Evolutionary conservation across 2,329 filamentous ascomycete genomes (phyloP), one percentile per base, ranked within the genome.

Genomic region (Nectriaceae sp.): DNA sequence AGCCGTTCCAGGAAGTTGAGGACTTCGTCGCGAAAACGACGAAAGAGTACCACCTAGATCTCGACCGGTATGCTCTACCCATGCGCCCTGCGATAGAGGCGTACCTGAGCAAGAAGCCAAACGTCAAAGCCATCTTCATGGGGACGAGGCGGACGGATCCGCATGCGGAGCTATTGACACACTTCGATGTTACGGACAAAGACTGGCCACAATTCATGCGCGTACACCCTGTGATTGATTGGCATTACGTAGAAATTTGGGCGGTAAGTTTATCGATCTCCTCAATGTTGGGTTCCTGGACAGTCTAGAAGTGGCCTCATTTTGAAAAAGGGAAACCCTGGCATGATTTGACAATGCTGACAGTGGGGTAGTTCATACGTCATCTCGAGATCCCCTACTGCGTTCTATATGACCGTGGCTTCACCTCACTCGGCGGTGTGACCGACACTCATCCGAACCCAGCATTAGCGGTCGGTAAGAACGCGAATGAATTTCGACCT

Each of bases 141-240:
- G 70, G 70, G 86, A 97, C 94, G 2, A 77, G 94, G 46, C 79
- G 94, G 58, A 97, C 94, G 3, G 94, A 99, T 70, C 94, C 94
- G 5, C 91, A 97, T 67, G 90, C 93, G 40, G 85, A 84, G 59
- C 75, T 79, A 15, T 69, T 99, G 61, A 88, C 81, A 33, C 84
- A 89, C 70, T 97, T 97, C 65, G 89, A 96, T 65, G 81, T 79
- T 42, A 99, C 94, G 4, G 94, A 97, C 70, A 76, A 80, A 29
- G 91, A 87, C 2, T 99, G 94, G 94, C 94, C 94, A 29, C 74
- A 78, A 37, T 96, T 97, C 64, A 92, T 97, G 85, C 83, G 94
- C 49, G 79, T 97, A 51, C 91, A 99, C 70, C 93, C 94, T 0
- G 89, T 99, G 10, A 92, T 99, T 64, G 94, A 99, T 70, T 99